A percentile compares a stretch with the other conserved stretches of the same genome.
phyloP scores from a whole-genome alignment of 805 yeast genomes.

The Candida palmyrensis region DNA sequence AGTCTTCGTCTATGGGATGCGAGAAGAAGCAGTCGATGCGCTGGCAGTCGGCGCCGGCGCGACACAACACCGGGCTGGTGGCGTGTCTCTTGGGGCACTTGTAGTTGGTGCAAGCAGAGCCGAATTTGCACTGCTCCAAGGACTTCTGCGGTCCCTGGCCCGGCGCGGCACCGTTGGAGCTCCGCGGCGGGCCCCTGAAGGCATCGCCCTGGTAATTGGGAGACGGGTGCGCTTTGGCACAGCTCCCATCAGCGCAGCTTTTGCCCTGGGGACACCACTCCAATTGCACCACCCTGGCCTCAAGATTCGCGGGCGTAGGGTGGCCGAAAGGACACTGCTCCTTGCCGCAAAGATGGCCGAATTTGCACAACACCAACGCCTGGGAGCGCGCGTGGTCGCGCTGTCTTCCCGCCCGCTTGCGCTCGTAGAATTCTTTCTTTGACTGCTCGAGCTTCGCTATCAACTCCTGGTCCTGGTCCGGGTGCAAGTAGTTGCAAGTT shows the following conservation, averaged over 20 bases:
- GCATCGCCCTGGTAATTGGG: conserved; percentile 45
- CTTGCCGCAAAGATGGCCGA: conserved; percentile 69
- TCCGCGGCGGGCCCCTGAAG: conserved; percentile 6
- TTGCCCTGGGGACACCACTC: conserved; percentile 78
- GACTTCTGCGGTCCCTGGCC: conserved; percentile 38
- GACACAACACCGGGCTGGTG: conserved; percentile 63
- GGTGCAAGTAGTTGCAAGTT: conserved; percentile 78
- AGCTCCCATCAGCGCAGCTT: conserved; percentile 53
- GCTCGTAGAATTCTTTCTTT: conserved; percentile 45
- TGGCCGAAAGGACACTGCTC: conserved; percentile 85
- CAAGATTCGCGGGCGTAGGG: conserved; percentile 81
- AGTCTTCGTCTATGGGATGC: conserved; percentile 75
- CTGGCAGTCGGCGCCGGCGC: conserved; percentile 74
- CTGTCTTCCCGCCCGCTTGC: conserved; percentile 28
- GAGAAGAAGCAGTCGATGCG: conserved; percentile 78
- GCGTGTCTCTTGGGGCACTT: conserved; percentile 87
- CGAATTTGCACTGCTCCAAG: conserved; percentile 81
- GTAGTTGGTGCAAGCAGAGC: conserved; percentile 67
- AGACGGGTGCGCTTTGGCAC: conserved; percentile 81
- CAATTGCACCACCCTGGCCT: conserved; percentile 59
- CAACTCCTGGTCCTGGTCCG: conserved; percentile 75
- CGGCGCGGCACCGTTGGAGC: conserved; percentile 9
- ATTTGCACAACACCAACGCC: conserved; percentile 53
- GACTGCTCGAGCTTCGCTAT: conserved; percentile 64
- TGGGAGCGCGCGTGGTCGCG: conserved; percentile 34